Percentiles rank a stretch among this genome's conserved stretches.
phyloP scores from a whole-genome alignment of 305 asterid genomes.

The Coffea humblotiana region DNA sequence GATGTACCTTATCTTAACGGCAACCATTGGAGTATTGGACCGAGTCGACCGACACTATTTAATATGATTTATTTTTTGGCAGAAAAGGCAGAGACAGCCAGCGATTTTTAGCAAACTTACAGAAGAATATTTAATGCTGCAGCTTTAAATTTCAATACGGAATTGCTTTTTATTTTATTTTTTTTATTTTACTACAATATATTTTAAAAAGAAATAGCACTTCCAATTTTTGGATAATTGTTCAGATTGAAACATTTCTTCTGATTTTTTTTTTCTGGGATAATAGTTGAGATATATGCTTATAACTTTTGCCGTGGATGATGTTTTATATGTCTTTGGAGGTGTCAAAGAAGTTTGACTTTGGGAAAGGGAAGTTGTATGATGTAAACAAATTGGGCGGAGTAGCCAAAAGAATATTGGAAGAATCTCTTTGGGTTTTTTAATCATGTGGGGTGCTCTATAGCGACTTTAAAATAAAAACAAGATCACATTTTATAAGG shows the following conservation, averaged over 20 bases:
- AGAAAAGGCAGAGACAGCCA: neutral
- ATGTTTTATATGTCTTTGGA: neutral
- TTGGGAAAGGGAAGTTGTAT: neutral
- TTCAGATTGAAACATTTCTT: neutral
- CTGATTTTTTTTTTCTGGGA: neutral
- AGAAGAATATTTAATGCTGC: slow-evolving; percentile 10
- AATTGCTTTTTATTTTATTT: neutral
- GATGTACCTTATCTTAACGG: neutral
- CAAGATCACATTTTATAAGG: neutral
- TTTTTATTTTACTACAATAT: neutral
- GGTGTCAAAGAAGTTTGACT: neutral
- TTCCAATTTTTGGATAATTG: too few species aligned
- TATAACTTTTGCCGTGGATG: neutral
- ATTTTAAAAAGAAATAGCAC: neutral
- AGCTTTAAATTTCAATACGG: neutral
- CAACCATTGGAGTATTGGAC: neutral
- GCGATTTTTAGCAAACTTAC: neutral
- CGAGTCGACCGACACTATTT: slow-evolving; percentile 6
- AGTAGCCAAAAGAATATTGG: neutral
- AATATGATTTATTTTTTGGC: neutral
- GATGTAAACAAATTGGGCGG: neutral
- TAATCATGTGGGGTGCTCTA: neutral
- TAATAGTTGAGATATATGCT: neutral
- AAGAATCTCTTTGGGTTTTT: neutral
- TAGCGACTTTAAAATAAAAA: neutral